Conservation (phyloP, 306 rosid genomes). For the Lathyrus tuberosus region DNA sequence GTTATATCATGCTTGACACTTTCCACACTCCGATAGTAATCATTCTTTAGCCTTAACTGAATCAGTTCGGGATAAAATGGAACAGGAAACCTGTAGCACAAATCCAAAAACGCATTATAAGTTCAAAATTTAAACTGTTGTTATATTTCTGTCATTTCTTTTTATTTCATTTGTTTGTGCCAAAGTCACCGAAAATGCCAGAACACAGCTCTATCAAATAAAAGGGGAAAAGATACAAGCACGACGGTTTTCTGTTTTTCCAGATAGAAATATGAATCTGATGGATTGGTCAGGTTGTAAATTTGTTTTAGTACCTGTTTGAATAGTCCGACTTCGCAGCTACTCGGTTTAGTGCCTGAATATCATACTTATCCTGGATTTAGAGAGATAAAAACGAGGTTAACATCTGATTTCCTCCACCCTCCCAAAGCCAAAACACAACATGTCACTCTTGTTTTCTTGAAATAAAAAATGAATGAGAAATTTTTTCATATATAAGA, state of each 20-base stretch:
- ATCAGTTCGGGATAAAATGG: constrained; percentile 72
- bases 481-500: constrained; percentile 9
- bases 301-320: constrained; percentile 61
- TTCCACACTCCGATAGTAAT: constrained; percentile 75
- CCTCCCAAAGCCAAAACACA: background rate
- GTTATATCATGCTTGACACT: constrained; percentile 69
- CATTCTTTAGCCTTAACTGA: constrained; percentile 55
- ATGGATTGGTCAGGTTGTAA: constrained; percentile 31
- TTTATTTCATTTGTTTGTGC: background rate
- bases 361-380: constrained; percentile 54
- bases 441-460: constrained; percentile 23
- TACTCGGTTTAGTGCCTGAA: constrained; percentile 60
- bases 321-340: constrained; percentile 60
- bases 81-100: constrained; percentile 65
- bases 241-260: constrained; percentile 15
- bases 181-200: constrained; percentile 7
- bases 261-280: constrained; percentile 25
- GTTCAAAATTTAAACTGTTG: background rate
- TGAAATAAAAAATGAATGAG: constrained; percentile 2
- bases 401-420: constrained; percentile 18
- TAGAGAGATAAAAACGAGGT: constrained; percentile 28
- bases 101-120: constrained; percentile 36
- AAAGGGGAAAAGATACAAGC: background rate
- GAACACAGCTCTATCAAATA: constrained; percentile 5
- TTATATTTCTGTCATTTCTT: constrained; percentile 8